Conservation (phyloP, 768 basidiomycete genomes). For the Scleroderma bovista region DNA sequence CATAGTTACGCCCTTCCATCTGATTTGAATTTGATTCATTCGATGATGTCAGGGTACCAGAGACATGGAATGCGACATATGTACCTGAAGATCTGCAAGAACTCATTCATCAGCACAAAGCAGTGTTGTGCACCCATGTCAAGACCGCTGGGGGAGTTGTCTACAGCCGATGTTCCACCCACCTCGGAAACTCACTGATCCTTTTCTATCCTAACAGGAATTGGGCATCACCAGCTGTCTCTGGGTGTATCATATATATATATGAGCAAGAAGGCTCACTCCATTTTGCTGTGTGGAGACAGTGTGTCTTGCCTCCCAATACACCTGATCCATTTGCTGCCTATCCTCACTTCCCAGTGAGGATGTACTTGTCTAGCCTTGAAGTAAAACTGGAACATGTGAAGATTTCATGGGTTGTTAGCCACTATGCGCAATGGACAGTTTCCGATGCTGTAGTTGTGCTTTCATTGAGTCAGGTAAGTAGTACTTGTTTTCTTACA, state of each 20-base stretch:
- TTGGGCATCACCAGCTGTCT: neutral
- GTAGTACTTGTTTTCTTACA: neutral
- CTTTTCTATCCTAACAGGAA: neutral
- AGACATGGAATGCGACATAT: neutral
- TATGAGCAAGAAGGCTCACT: neutral
- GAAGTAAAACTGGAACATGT: neutral
- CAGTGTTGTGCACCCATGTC: neutral
- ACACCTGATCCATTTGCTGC: neutral
- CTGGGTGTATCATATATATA: neutral
- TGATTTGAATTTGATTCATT: neutral
- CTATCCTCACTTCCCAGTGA: neutral
- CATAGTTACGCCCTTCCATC: neutral
- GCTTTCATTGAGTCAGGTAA: neutral
- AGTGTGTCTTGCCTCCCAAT: no score
- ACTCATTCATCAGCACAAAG: neutral
- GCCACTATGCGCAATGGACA: neutral
- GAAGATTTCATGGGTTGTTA: constrained; percentile 1
- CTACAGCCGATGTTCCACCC: neutral
- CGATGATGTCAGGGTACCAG: neutral
- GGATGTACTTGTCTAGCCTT: neutral
- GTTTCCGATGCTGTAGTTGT: neutral
- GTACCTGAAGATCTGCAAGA: neutral
- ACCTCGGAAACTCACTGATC: neutral
- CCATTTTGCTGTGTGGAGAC: neutral
- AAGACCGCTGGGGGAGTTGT: neutral